These are phyloP conservation scores for Aureobasidium namibiae DNA, from an alignment of 2,329 filamentous ascomycete species.

Conservation along the genomic window DNA sequence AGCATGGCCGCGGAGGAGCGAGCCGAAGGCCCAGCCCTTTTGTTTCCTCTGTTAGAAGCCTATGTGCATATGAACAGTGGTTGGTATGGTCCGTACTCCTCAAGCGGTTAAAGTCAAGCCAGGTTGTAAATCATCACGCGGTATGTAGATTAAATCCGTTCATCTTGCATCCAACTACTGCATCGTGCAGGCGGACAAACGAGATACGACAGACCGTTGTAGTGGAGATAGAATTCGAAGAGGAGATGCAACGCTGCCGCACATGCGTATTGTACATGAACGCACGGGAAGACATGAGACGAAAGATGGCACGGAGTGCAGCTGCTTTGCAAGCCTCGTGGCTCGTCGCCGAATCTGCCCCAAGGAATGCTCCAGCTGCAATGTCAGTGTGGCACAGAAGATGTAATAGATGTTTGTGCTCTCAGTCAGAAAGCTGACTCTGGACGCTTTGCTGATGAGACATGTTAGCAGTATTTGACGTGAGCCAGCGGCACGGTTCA, in stretches of 20 bases:
- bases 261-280: neutral
- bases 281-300: neutral
- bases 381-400: neutral
- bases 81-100: neutral
- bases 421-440: too few species aligned
- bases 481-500: neutral
- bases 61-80: neutral
- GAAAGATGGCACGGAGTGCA: neutral
- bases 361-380: neutral
- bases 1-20: neutral
- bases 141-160: neutral
- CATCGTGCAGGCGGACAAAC: neutral
- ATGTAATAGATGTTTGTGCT: neutral
- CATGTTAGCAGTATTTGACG: neutral
- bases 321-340: neutral
- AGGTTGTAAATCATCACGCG: neutral
- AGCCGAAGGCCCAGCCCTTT: neutral
- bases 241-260: neutral
- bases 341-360: neutral
- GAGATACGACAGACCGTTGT: neutral
- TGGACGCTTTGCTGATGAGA: neutral
- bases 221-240: neutral
- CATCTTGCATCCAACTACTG: neutral
- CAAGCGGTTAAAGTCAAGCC: neutral
- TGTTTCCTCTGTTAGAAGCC: slow-evolving; percentile 1